A percentile compares a stretch with the other conserved stretches of the same genome.
phyloP scores from a whole-genome alignment of 768 basidiomycete genomes.

The Leccinum boreale region DNA sequence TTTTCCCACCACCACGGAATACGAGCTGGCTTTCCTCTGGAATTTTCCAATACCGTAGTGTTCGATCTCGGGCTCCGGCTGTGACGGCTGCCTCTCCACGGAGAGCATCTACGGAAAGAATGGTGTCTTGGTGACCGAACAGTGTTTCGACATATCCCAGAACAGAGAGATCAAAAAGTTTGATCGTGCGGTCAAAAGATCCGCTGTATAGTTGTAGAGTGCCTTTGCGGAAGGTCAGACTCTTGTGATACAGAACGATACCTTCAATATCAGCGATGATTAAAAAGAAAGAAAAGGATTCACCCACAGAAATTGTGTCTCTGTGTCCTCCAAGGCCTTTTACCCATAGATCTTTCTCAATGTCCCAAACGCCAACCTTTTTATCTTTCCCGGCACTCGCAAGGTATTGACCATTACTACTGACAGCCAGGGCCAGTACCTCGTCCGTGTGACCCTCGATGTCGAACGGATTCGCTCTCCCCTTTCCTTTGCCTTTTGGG shows the following conservation, averaged over 20 bases:
- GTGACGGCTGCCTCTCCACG: conserved; percentile 83
- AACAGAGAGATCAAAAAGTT: conserved; percentile 78
- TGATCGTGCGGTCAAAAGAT: conserved; percentile 85
- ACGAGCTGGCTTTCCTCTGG: conserved; percentile 93
- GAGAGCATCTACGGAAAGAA: conserved; percentile 75
- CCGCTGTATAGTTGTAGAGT: conserved; percentile 67
- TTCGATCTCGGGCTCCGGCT: conserved; percentile 88
- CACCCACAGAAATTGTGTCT: conserved; percentile 63
- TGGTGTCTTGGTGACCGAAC: conserved; percentile 93
- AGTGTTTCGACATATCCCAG: conserved; percentile 95
- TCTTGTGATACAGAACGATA: conserved; percentile 36
- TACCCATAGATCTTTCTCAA: conserved; percentile 69
- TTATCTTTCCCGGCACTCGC: conserved; percentile 87
- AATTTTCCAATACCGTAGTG: conserved; percentile 94
- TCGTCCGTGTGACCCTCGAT: conserved; percentile 83
- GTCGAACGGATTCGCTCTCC: conserved; percentile 45
- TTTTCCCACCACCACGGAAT: conserved; percentile 92
- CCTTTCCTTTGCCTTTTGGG: conserved; percentile 54
- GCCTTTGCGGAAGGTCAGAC: conserved; percentile 72
- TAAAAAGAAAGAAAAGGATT: conserved; percentile 37
- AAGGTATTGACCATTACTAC: conserved; percentile 79
- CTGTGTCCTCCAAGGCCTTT: conserved; percentile 79
- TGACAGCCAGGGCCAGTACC: conserved; percentile 79
- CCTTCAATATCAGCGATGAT: not conserved
- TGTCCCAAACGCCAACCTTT: conserved; percentile 84